phyloP scores from a whole-genome alignment of 108 stramenopile genomes.

The Conticribra guillardii region DNA sequence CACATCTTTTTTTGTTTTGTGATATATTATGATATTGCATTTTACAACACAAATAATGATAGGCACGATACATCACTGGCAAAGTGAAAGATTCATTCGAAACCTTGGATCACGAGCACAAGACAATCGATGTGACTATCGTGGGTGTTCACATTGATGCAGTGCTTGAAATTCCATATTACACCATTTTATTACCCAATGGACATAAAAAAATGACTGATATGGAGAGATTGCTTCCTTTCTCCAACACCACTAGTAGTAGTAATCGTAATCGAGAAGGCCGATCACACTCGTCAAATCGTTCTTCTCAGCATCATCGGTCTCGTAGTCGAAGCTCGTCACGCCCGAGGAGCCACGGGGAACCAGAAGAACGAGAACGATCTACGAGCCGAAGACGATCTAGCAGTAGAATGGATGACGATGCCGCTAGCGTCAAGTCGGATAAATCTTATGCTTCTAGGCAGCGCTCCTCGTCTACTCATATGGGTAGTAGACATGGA shows the following conservation, averaged over 20 bases:
- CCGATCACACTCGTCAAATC: no score
- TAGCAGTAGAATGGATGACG: background rate
- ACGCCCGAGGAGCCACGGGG: no score
- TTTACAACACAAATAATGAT: background rate
- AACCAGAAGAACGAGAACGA: no score
- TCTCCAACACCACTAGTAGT: background rate
- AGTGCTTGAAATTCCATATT: slow-evolving; percentile 33
- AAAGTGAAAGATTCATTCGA: slow-evolving; percentile 18
- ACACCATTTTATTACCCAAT: slow-evolving; percentile 40
- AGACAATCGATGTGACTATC: slow-evolving; percentile 27
- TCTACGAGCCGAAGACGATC: no score
- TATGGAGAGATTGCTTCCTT: slow-evolving; percentile 27
- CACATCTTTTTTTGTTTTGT: no score
- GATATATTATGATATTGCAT: background rate
- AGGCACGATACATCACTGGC: slow-evolving; percentile 13
- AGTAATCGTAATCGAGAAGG: slow-evolving; percentile 1
- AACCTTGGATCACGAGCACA: background rate
- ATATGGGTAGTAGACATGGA: no score
- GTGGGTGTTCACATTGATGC: slow-evolving; percentile 34
- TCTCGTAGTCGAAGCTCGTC: no score
- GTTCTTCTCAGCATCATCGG: background rate
- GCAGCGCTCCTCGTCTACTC: no score
- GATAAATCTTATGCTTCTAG: slow-evolving; percentile 12
- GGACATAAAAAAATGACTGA: slow-evolving; percentile 25
- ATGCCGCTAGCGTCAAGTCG: background rate